phyloP scores from a whole-genome alignment of 805 yeast genomes.

The Cyberlindnera misumaiensis region DNA sequence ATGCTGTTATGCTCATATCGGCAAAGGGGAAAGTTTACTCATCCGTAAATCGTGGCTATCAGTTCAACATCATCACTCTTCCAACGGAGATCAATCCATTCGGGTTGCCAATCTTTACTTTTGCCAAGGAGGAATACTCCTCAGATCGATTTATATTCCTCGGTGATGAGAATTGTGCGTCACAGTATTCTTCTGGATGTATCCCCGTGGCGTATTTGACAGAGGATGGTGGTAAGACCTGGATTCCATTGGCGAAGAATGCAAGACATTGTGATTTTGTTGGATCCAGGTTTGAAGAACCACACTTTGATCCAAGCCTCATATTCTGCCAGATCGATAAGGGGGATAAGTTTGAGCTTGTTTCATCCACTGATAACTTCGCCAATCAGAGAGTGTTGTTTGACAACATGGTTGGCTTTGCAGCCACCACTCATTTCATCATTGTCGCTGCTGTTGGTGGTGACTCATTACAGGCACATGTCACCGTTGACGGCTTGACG shows the following conservation, averaged over 20 bases:
- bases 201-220: slow-evolving; percentile 53
- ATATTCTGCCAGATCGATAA: slow-evolving; percentile 56
- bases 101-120: slow-evolving; percentile 44
- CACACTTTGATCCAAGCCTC: slow-evolving; percentile 36
- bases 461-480: slow-evolving; percentile 54
- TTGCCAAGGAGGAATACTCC: slow-evolving; percentile 42
- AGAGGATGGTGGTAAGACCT: slow-evolving; percentile 56
- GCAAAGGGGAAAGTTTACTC: slow-evolving; percentile 31
- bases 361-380: slow-evolving; percentile 18
- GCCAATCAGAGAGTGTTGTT: slow-evolving; percentile 32
- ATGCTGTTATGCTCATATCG: slow-evolving; percentile 29
- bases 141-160: slow-evolving; percentile 55
- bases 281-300: slow-evolving; percentile 36
- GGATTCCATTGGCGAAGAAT: slow-evolving; percentile 43
- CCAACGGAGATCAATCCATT: slow-evolving; percentile 41
- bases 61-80: slow-evolving; percentile 31
- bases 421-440: slow-evolving; percentile 61
- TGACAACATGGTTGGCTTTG: slow-evolving; percentile 65
- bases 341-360: slow-evolving; percentile 25
- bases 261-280: slow-evolving; percentile 63
- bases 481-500: slow-evolving; percentile 69
- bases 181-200: slow-evolving; percentile 33
- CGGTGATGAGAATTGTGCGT: slow-evolving; percentile 51
- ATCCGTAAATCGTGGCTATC: slow-evolving; percentile 60
- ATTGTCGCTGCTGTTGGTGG: slow-evolving; percentile 60